Evolutionary conservation across 2,329 filamentous ascomycete species (phyloP), one percentile per base, ranked within the genome.

Genomic region (Lomentospora prolificans): DNA sequence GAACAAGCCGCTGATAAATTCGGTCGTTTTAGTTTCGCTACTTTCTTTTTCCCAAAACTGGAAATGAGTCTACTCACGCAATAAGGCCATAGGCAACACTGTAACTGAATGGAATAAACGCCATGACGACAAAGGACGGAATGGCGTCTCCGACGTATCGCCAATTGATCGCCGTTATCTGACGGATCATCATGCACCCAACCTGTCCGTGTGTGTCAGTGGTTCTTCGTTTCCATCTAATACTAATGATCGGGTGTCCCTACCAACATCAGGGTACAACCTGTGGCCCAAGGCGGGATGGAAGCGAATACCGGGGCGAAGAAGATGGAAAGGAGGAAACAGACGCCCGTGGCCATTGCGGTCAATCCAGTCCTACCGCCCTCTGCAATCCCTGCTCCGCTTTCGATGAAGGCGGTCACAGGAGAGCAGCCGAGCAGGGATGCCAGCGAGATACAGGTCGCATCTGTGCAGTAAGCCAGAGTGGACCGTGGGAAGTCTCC

Each of bases 251-350:
- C n/a, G n/a, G n/a, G 44, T 14, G 5, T 28, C 64, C 74, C 65
- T 68, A 81, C 82, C 61, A 90, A 73, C 61, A 90, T 75, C 9
- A 90, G 74, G 0, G 86, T 88, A 58, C 84, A 84, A 4, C 87
- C 87, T 0, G 87, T 95, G 2, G 90, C 90, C 88, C 89, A 95
- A 0, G 89, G 85, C 3, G 90, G 90, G 57, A 95, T 94, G 0
- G 87, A 91, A 8, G 90, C 89, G 65, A 95, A 95, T 57, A 95
- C 92, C 0, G 90, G 90, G 0, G 90, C 89, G 66, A 95, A 95
- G 76, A 95, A 95, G 59, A 95, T 80, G 57, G 87, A 82, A 66
- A 95, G 82, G 73, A 95, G 86, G 75, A 95, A 95, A 71, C 86
- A 90, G 52, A 95, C 57, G 4, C 90, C 90, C 0, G 88, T 85